Evolutionary conservation across 305 asterid genomes (phyloP).

Genomic region (Fraxinus angustifolia): DNA sequence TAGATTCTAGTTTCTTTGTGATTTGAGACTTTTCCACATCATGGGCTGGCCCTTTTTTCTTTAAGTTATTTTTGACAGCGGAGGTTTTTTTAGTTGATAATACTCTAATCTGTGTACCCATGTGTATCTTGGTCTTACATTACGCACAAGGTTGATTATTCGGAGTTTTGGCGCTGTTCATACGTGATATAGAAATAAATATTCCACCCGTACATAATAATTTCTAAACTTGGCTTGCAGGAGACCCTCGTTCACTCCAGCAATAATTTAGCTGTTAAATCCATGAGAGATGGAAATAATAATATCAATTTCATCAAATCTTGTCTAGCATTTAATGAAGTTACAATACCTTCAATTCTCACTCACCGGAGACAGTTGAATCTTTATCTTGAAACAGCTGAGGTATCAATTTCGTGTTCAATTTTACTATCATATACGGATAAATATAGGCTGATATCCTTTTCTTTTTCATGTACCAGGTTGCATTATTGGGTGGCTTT

Average conservation of each 20-base stretch:
- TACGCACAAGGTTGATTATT: conserved; percentile 13
- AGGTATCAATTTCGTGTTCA: conserved; percentile 43
- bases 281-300: conserved; percentile 45
- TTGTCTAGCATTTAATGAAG: conserved; percentile 79
- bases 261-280: conserved; percentile 66
- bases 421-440: conserved; percentile 5
- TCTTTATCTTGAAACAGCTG: conserved; percentile 80
- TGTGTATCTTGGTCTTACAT: background rate
- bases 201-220: background rate
- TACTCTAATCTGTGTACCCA: background rate
- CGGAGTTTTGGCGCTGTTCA: conserved; percentile 1
- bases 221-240: conserved; percentile 41
- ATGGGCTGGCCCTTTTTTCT: background rate
- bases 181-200: conserved; percentile 15
- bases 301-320: conserved; percentile 59
- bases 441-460: conserved; percentile 15
- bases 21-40: background rate
- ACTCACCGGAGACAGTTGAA: conserved; percentile 54
- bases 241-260: conserved; percentile 71
- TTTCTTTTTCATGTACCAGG: conserved; percentile 38
- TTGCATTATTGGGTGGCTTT: conserved; percentile 68
- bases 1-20: background rate
- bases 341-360: conserved; percentile 71
- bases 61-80: background rate
- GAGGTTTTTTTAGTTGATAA: background rate